Conservation (phyloP, 768 basidiomycete genomes). For the Udeniomyces megalosporus region DNA sequence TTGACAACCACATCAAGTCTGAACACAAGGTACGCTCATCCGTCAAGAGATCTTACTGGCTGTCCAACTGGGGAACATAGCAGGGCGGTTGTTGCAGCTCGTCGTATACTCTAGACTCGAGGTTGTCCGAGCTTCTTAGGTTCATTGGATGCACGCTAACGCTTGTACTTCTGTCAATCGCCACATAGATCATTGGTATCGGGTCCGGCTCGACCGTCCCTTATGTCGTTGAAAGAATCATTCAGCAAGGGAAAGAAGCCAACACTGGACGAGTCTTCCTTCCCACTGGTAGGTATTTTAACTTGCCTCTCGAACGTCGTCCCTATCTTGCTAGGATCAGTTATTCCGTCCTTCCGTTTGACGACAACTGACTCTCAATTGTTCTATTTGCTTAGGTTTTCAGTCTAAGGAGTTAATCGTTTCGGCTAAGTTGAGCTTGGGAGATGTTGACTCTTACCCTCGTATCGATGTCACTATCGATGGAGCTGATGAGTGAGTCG, state of each 20-base stretch:
- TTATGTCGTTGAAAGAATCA: constrained; percentile 88
- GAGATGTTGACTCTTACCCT: constrained; percentile 78
- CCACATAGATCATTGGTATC: constrained; percentile 58
- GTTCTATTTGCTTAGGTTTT: constrained; percentile 41
- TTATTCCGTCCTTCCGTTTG: background rate
- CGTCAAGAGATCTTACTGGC: no score
- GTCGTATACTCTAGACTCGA: no score
- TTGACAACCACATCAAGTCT: constrained; percentile 68
- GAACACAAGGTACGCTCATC: constrained; percentile 50
- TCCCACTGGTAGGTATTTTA: constrained; percentile 49
- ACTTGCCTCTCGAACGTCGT: background rate
- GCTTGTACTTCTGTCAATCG: no score
- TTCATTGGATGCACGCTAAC: no score
- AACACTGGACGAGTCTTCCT: constrained; percentile 77
- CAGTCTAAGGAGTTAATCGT: constrained; percentile 94
- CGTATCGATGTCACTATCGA: constrained; percentile 92
- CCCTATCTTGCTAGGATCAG: no score
- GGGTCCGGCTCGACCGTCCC: constrained; percentile 75
- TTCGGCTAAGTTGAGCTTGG: constrained; percentile 53
- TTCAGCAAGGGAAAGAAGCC: constrained; percentile 55
- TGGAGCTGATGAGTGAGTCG: constrained; percentile 80
- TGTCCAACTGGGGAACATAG: no score
- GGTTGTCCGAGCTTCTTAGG: no score
- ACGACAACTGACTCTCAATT: background rate
- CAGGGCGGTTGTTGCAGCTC: no score